Base-by-base conservation (phyloP, 257 asterid genomes). In the Solanum okadae region DNA sequence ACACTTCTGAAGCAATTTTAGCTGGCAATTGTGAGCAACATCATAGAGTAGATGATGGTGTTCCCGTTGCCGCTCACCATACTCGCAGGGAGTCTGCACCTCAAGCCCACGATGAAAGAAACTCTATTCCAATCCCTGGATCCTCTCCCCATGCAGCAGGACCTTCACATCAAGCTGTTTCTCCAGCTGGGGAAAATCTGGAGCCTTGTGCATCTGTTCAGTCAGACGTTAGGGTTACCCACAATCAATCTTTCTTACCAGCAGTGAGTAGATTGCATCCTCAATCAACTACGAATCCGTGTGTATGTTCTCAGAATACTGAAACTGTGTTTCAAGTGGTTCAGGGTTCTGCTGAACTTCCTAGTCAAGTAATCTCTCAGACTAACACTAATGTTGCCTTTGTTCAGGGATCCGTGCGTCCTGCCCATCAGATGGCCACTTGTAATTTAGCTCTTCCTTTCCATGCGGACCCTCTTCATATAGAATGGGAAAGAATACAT, bases 401-500 rank as follows among this genome's bases (percentile, higher is more conserved):
- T 65, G 33, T 49, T 49, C 90, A 86, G 56, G 87, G 88, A 61
- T 61, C 84, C 23, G 38, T 77, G 63, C 49, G 6, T 85, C 90
- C 92, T 84, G 83, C 86, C 63, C 92, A 68, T 81, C 93, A 87
- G 68, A 87, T 73, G 88, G 65, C 85, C 86, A 87, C 88, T 76
- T 25, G 83, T 86, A 91, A 89, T 86, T 44, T 86, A 7, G 34
- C 65, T 70, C 72, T 78, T 67, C 83, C 86, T 42, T 76, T 67
- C 38, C 22, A 61, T 87, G 61, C 86, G 11, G 90, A 90, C 10
- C 91, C 95, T 13, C 91, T 93, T 87, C 87, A 88, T 49, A 31
- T 6, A 40, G 93, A 90, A 88, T 67, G 92, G 85, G 91, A 87
- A 52, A 91, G 87, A 83, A 78, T 88, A 25, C 38, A 23, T 29